Base-by-base conservation (phyloP, 2,329 filamentous ascomycete genomes). In the Trichoderma harzianum region DNA sequence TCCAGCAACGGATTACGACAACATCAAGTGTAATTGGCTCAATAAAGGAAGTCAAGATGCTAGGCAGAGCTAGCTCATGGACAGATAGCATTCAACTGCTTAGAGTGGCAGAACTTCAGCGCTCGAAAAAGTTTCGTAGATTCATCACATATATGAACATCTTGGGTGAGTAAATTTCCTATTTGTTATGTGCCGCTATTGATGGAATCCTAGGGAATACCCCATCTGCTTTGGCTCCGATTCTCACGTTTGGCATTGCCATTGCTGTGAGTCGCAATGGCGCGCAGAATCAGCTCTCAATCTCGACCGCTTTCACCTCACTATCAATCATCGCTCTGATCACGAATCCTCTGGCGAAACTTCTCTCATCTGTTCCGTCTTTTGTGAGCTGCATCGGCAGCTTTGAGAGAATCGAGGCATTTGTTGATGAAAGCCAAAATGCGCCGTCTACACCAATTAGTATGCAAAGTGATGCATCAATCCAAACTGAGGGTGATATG, bases 11-110 rank as follows among this genome's bases (percentile, higher is more conserved):
- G 10, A 74, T 76, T 67, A 70, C 70, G 4, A 60, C 74, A 30
- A 77, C 76, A 0, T 73, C 74, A 8, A 75, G 74, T 18, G 80
- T 81, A 73, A 77, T 84, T 3, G 18, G 72, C 57, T 12, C 70
- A 70, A 53, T 73, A 73, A 1, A 77, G 75, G 47, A 53, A 14
- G 47, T 53, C 14, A 77, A 76, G 6, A 76, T 73, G 21, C 72
- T 77, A 7, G 74, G 76, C 11, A 73, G 75, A 4, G 75, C 75
- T 26, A 73, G 72, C 1, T 53, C 76, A 1, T 63, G 77, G 21
- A 75, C 74, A 2, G 71, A 75, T 16, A 21, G 53, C 36, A 43
- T 68, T 16, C 30, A 58, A 18, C 36, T 28, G 28, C 36, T 64
- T 26, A 69, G 74, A 55, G 66, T 75, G 3, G 60, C 57, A 6